A percentile compares a stretch with the other conserved stretches of the same genome.
phyloP scores from a whole-genome alignment of 2,329 filamentous ascomycete genomes.

The Xylariaceae sp. region DNA sequence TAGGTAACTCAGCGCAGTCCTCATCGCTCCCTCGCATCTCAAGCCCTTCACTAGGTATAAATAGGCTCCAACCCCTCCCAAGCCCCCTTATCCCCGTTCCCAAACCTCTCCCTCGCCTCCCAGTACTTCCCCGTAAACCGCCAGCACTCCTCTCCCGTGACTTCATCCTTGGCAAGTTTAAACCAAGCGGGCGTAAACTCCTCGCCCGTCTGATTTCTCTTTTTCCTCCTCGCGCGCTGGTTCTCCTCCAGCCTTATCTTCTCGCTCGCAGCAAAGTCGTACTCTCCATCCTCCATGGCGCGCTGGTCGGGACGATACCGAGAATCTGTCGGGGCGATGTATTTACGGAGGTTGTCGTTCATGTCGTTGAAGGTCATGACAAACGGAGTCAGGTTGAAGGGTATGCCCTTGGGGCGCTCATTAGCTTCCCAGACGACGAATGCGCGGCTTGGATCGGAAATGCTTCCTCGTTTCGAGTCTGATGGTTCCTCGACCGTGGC shows the following conservation, averaged over 20 bases:
- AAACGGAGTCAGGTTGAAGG: constrained; percentile 96
- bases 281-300: constrained; percentile 98
- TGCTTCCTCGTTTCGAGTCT: constrained; percentile 49
- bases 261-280: constrained; percentile 86
- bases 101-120: constrained; percentile 65
- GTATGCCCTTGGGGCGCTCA: constrained; percentile 73
- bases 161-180: constrained; percentile 62
- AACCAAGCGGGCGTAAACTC: constrained; percentile 89
- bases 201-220: constrained; percentile 72
- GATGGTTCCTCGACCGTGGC: constrained; percentile 60
- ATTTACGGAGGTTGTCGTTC: constrained; percentile 71
- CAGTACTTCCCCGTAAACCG: constrained; percentile 86
- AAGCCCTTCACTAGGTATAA: constrained; percentile 40
- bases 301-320: constrained; percentile 90
- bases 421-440: constrained; percentile 94
- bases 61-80: constrained; percentile 78
- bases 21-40: not conserved
- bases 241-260: constrained; percentile 94
- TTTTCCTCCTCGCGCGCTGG: constrained; percentile 71
- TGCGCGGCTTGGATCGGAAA: constrained; percentile 66
- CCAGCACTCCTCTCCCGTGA: constrained; percentile 90
- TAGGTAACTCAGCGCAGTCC: no score
- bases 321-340: constrained; percentile 88
- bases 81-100: constrained; percentile 50
- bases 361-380: constrained; percentile 91